Percentiles rank a stretch among this genome's conserved stretches.
Evolutionary conservation across 2,329 filamentous ascomycete species (phyloP).

Genomic region (Xylariales sp.): DNA sequence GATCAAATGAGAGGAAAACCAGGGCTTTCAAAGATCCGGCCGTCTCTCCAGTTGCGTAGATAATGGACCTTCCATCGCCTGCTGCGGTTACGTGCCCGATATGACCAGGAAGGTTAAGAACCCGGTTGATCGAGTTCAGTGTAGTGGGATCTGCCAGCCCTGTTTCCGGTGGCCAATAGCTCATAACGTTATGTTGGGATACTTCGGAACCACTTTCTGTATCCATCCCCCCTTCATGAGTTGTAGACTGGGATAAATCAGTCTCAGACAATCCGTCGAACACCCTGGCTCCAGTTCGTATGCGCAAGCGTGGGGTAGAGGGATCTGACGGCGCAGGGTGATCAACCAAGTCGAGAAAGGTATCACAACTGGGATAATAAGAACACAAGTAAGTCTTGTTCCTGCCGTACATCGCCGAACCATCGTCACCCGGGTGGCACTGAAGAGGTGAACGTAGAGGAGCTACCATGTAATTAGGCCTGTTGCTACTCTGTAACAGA

Average conservation of each 20-base stretch:
- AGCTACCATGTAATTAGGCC: conserved; percentile 31
- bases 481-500: conserved; percentile 19
- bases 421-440: conserved; percentile 46
- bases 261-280: conserved; percentile 19
- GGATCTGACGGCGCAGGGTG: conserved; percentile 33
- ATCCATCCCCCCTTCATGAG: neutral
- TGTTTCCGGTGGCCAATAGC: conserved; percentile 22
- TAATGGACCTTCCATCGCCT: conserved; percentile 22
- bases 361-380: conserved; percentile 47
- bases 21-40: conserved; percentile 17
- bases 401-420: conserved; percentile 42
- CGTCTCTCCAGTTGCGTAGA: conserved; percentile 21
- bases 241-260: neutral
- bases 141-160: too few species aligned
- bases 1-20: conserved; percentile 25
- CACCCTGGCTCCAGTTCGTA: conserved; percentile 45
- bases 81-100: conserved; percentile 16
- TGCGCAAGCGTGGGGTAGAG: conserved; percentile 34
- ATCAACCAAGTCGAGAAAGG: conserved; percentile 58
- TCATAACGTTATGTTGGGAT: conserved; percentile 17
- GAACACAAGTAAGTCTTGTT: conserved; percentile 49
- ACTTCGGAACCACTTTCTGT: conserved; percentile 1
- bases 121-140: conserved; percentile 12
- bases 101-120: conserved; percentile 19
- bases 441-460: conserved; percentile 29